These are phyloP conservation scores for Monosporozyma unispora DNA, from an alignment of 805 yeast species.

Conservation along the genomic window DNA sequence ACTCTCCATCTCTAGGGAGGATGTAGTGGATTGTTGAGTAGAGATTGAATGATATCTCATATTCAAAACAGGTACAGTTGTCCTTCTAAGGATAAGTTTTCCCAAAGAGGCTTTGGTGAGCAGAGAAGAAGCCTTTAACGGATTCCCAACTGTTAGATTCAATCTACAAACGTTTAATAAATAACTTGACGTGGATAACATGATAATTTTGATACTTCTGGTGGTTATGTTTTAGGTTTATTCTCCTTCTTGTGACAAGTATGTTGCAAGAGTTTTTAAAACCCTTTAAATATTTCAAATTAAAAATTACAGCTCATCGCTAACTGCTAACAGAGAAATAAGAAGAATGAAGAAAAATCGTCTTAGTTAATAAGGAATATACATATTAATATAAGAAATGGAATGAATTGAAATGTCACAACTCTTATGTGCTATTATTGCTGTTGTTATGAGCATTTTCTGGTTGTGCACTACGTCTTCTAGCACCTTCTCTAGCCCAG, in stretches of 20 bases:
- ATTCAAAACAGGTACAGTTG: not conserved
- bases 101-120: not conserved
- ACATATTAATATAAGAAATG: not conserved
- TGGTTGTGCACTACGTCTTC: conserved; percentile 34
- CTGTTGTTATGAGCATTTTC: not conserved
- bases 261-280: no score
- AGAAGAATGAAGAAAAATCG: not conserved
- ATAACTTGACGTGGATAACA: not conserved
- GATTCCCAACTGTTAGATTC: not conserved
- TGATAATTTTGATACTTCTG: no score
- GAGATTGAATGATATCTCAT: not conserved
- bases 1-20: not conserved
- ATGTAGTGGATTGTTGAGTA: not conserved
- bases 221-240: no score
- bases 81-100: not conserved
- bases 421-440: not conserved
- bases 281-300: not conserved
- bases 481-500: conserved; percentile 77
- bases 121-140: not conserved
- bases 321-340: not conserved
- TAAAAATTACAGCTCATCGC: not conserved
- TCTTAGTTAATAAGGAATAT: not conserved
- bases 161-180: not conserved
- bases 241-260: no score
- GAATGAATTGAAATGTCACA: not conserved